Evolutionary conservation across 176 grass and related monocot species (phyloP).

Genomic region (Triticum monococcum): DNA sequence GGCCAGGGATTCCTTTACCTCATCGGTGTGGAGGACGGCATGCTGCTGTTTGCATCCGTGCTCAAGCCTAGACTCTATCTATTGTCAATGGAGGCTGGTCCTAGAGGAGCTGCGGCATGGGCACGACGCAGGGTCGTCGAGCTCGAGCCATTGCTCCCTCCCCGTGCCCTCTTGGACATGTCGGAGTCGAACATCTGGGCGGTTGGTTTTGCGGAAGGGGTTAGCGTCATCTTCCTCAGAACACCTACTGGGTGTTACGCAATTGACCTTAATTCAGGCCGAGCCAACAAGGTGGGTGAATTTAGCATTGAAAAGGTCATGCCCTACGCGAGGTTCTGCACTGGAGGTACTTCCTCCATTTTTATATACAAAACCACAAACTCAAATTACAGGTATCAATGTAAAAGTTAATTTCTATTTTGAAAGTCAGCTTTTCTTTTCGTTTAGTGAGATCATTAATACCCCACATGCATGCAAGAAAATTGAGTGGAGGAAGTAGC

Average conservation of each 20-base stretch:
- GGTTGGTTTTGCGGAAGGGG: neutral
- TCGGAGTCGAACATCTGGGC: too few species aligned
- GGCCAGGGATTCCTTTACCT: neutral
- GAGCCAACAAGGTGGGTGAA: neutral
- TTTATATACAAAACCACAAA: too few species aligned
- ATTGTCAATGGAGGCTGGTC: neutral
- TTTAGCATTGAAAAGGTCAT: neutral
- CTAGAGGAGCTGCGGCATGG: neutral
- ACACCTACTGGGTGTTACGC: neutral
- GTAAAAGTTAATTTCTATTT: too few species aligned
- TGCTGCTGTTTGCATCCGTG: neutral
- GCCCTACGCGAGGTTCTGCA: neutral
- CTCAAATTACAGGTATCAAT: too few species aligned
- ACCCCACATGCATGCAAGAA: too few species aligned
- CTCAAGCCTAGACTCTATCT: neutral
- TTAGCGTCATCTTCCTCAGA: neutral
- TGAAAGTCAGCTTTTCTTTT: too few species aligned
- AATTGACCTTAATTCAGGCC: neutral
- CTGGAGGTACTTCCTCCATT: neutral
- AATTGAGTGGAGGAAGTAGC: too few species aligned
- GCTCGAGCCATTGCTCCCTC: neutral
- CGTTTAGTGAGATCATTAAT: too few species aligned
- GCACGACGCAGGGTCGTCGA: neutral
- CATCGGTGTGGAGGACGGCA: neutral
- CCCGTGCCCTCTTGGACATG: neutral